Conservation (phyloP, 116 monocot species). For the Posidonia oceanica region DNA sequence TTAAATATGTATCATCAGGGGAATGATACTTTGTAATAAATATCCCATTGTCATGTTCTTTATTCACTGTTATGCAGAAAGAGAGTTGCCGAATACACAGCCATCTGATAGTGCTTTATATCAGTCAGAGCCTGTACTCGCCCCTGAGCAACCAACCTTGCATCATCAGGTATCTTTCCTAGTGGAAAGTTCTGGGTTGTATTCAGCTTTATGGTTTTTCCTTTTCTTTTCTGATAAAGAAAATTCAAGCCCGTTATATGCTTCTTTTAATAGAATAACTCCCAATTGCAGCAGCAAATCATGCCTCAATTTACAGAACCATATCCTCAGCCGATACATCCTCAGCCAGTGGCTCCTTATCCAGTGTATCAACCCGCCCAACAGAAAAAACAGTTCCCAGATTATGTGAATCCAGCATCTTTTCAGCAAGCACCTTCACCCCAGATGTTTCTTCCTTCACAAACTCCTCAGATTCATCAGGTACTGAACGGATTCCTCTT, state of each 20-base stretch:
- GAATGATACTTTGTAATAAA: background rate
- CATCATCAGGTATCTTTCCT: background rate
- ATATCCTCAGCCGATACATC: conserved; percentile 25
- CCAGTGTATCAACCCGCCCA: conserved; percentile 43
- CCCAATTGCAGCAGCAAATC: conserved; percentile 13
- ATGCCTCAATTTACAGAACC: conserved; percentile 28
- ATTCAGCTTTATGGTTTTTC: too few relatives aligned
- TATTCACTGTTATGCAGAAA: background rate
- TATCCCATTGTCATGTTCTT: background rate
- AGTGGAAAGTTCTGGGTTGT: background rate
- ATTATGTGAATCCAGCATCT: conserved; percentile 24
- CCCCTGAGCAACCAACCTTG: conserved; percentile 17
- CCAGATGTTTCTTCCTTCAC: conserved; percentile 73
- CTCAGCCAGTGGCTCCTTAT: conserved; percentile 26
- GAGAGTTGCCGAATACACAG: conserved; percentile 5
- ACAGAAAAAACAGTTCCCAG: conserved; percentile 28
- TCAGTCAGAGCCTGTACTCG: conserved; percentile 23
- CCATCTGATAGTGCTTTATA: conserved; percentile 10
- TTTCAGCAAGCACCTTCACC: conserved; percentile 37
- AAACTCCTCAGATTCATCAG: conserved; percentile 31
- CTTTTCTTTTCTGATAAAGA: too few relatives aligned
- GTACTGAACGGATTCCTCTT: conserved; percentile 11
- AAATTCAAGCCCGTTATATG: too few relatives aligned
- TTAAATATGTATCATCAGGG: too few relatives aligned
- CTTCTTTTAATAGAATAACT: conserved; percentile 10